Conservation (phyloP, 495 filamentous ascomycete genomes). For the Talaromyces ruber region DNA sequence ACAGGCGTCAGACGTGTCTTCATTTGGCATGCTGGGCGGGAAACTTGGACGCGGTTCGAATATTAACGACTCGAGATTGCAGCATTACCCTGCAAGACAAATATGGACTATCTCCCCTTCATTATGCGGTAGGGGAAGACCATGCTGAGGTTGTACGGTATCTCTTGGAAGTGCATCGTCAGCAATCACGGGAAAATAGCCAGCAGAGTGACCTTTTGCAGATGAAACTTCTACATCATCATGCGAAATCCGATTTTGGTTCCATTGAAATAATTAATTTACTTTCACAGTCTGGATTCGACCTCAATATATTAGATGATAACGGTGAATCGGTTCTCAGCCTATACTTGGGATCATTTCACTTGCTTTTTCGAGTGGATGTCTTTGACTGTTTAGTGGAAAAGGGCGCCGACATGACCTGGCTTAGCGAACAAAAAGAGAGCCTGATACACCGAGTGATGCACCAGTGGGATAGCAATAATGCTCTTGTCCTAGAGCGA, state of each 20-base stretch:
- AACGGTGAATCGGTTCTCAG: constrained; percentile 4
- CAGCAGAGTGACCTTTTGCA: neutral
- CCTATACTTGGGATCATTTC: constrained; percentile 2
- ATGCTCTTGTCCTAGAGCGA: constrained; percentile 1
- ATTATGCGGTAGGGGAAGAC: constrained; percentile 5
- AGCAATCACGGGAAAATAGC: neutral
- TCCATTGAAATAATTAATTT: neutral
- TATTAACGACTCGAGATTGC: constrained; percentile 6
- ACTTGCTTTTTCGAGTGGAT: neutral
- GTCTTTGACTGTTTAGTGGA: neutral
- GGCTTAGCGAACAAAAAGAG: neutral
- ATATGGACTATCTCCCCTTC: constrained; percentile 6
- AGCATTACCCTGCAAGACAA: constrained; percentile 6
- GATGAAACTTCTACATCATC: neutral
- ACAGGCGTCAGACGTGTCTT: constrained; percentile 7
- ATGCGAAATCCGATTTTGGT: neutral
- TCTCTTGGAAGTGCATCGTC: neutral
- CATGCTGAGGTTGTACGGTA: neutral
- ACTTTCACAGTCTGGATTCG: neutral
- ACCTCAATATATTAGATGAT: neutral
- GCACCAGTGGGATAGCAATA: constrained; percentile 5
- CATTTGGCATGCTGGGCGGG: constrained; percentile 9
- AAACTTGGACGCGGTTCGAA: constrained; percentile 9
- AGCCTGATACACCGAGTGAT: constrained; percentile 6
- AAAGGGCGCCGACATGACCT: neutral